These are phyloP conservation scores for Cladosporium phlei DNA, from an alignment of 2,329 filamentous ascomycete genomes.

Conservation along the genomic window DNA sequence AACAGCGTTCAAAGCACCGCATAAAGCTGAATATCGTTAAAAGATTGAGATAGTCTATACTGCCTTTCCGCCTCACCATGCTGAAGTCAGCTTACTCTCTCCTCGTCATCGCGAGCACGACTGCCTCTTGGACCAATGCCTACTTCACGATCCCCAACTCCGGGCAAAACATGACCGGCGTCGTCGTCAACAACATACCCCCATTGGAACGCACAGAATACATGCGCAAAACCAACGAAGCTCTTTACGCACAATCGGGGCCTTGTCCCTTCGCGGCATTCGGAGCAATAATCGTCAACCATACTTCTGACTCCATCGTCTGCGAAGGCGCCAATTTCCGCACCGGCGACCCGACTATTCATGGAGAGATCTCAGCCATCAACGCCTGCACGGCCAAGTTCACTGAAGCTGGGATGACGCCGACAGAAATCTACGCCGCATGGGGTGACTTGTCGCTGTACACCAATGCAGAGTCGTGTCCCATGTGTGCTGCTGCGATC, in stretches of 20 bases:
- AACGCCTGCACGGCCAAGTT: constrained; percentile 49
- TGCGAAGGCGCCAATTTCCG: constrained; percentile 49
- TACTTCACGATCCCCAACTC: background rate
- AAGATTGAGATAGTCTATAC: background rate
- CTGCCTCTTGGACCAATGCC: background rate
- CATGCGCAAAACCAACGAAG: constrained; percentile 50
- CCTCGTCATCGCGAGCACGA: background rate
- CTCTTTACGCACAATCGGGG: constrained; percentile 36
- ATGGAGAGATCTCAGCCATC: constrained; percentile 54
- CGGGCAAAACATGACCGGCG: background rate
- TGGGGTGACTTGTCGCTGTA: constrained; percentile 49
- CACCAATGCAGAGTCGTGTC: constrained; percentile 55
- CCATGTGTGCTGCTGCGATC: constrained; percentile 56
- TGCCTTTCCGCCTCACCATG: background rate
- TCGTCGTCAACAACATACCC: background rate
- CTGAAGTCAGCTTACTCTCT: background rate
- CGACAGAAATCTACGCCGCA: constrained; percentile 43
- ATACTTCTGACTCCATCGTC: constrained; percentile 43
- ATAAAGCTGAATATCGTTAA: background rate
- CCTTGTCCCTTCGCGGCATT: constrained; percentile 54
- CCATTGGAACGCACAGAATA: constrained; percentile 33
- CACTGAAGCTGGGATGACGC: constrained; percentile 43
- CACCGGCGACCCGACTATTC: constrained; percentile 49
- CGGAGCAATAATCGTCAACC: constrained; percentile 53
- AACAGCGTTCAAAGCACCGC: background rate